Evolutionary conservation across 2,329 filamentous ascomycete species (phyloP).

Genomic region (Talaromyces sp.): DNA sequence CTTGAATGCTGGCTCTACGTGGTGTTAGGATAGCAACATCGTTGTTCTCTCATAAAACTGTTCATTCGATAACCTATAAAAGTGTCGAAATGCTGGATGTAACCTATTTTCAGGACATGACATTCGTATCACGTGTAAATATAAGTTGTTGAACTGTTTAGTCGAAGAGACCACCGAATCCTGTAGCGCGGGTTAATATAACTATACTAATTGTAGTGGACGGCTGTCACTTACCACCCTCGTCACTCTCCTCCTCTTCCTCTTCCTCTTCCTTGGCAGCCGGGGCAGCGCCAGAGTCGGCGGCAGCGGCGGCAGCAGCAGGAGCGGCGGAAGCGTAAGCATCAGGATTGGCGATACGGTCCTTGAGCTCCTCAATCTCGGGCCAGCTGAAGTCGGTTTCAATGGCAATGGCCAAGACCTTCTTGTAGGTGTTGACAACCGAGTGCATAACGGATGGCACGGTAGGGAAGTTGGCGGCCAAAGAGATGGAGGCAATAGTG

Average conservation of each 20-base stretch:
- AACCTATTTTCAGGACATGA: constrained; percentile 33
- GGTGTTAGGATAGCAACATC: not conserved
- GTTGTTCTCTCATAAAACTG: not conserved
- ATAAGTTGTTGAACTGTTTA: constrained; percentile 34
- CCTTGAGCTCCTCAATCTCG: constrained; percentile 96
- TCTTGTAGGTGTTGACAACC: constrained; percentile 97
- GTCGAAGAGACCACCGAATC: constrained; percentile 78
- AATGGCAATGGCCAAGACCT: constrained; percentile 76
- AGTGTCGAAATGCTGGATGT: constrained; percentile 26
- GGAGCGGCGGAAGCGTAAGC: constrained; percentile 84
- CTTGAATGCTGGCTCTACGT: constrained; percentile 3
- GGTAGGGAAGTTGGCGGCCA: constrained; percentile 92
- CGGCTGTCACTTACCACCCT: constrained; percentile 39
- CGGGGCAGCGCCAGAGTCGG: constrained; percentile 46
- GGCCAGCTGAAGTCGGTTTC: constrained; percentile 90
- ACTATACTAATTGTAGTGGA: constrained; percentile 14
- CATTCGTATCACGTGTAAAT: constrained; percentile 21
- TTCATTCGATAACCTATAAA: constrained; percentile 27
- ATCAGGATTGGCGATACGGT: constrained; percentile 98
- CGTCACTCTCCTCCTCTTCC: constrained; percentile 61
- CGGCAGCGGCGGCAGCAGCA: constrained; percentile 52
- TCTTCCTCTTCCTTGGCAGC: constrained; percentile 53
- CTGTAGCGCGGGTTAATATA: constrained; percentile 37
- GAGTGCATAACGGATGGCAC: constrained; percentile 95
- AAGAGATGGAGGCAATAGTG: constrained; percentile 84